phyloP scores from a whole-genome alignment of 208 protist genomes.

The Phytomonas francai region DNA sequence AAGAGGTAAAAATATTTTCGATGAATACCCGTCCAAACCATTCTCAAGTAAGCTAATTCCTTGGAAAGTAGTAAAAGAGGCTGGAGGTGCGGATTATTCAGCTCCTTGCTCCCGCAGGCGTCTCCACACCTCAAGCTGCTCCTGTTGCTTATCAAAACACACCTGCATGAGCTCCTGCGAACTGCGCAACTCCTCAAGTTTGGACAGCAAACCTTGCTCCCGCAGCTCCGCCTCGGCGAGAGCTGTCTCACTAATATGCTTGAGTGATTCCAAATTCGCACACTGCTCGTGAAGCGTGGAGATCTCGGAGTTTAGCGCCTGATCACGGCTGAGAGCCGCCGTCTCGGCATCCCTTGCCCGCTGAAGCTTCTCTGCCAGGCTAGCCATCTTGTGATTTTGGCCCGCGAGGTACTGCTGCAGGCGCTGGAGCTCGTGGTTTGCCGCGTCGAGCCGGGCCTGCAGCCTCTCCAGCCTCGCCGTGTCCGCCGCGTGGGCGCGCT shows the following conservation, averaged over 20 bases:
- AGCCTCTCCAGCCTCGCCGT: slow-evolving; percentile 27
- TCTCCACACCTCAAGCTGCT: slow-evolving; percentile 69
- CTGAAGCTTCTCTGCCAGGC: slow-evolving; percentile 38
- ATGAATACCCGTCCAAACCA: neutral
- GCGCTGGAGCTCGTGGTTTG: slow-evolving; percentile 22
- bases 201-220: slow-evolving; percentile 57
- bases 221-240: slow-evolving; percentile 58
- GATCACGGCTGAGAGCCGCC: slow-evolving; percentile 42
- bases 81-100: slow-evolving; percentile 5
- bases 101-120: slow-evolving; percentile 47
- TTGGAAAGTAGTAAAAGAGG: neutral
- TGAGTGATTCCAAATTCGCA: slow-evolving; percentile 78
- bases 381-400: slow-evolving; percentile 23
- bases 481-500: slow-evolving; percentile 21
- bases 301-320: slow-evolving; percentile 48
- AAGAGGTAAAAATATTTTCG: neutral
- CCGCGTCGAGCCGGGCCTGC: slow-evolving; percentile 22
- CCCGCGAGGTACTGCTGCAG: slow-evolving; percentile 32
- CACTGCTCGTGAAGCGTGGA: slow-evolving; percentile 68
- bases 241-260: slow-evolving; percentile 62
- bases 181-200: slow-evolving; percentile 74
- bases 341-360: slow-evolving; percentile 37
- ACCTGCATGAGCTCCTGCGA: slow-evolving; percentile 82
- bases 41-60: neutral
- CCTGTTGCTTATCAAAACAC: slow-evolving; percentile 88